Conservation (phyloP, 1,139 yeast species). For the Hyphopichia burtonii region DNA sequence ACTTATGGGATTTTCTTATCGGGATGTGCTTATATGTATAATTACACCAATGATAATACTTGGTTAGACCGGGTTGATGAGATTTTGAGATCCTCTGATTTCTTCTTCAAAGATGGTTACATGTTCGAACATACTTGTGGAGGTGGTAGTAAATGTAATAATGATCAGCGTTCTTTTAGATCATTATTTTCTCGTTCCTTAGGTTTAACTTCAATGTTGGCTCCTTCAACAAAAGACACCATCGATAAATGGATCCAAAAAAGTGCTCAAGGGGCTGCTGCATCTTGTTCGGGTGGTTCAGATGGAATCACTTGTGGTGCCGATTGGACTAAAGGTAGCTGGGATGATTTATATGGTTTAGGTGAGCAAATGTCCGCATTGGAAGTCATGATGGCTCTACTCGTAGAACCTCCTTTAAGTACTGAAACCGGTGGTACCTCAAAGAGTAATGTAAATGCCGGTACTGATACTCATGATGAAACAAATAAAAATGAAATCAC, state of each 20-base stretch:
- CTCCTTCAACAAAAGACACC: slow-evolving; percentile 45
- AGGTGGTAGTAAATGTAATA: slow-evolving; percentile 52
- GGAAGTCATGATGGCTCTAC: slow-evolving; percentile 53
- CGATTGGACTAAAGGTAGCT: slow-evolving; percentile 54
- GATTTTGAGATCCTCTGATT: slow-evolving; percentile 50
- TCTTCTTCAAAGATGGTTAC: slow-evolving; percentile 47
- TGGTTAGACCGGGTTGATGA: slow-evolving; percentile 58
- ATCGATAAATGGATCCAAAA: slow-evolving; percentile 46
- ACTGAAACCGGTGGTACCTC: slow-evolving; percentile 48
- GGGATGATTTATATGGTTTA: slow-evolving; percentile 70
- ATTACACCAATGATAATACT: slow-evolving; percentile 52
- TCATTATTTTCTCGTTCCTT: slow-evolving; percentile 68
- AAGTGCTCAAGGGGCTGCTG: slow-evolving; percentile 67
- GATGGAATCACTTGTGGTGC: slow-evolving; percentile 80
- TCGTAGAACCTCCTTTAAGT: slow-evolving; percentile 32
- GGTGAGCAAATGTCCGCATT: slow-evolving; percentile 81
- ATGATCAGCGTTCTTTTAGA: slow-evolving; percentile 77
- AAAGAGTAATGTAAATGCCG: slow-evolving; percentile 47
- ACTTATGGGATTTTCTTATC: slow-evolving; percentile 73
- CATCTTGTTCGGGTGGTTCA: slow-evolving; percentile 68
- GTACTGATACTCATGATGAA: slow-evolving; percentile 28
- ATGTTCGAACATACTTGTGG: slow-evolving; percentile 71
- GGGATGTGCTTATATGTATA: slow-evolving; percentile 72
- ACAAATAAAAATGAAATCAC: slow-evolving; percentile 29
- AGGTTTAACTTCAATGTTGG: slow-evolving; percentile 58